Conservation (phyloP, 148 eudicot species). For the Rheum nobile region DNA sequence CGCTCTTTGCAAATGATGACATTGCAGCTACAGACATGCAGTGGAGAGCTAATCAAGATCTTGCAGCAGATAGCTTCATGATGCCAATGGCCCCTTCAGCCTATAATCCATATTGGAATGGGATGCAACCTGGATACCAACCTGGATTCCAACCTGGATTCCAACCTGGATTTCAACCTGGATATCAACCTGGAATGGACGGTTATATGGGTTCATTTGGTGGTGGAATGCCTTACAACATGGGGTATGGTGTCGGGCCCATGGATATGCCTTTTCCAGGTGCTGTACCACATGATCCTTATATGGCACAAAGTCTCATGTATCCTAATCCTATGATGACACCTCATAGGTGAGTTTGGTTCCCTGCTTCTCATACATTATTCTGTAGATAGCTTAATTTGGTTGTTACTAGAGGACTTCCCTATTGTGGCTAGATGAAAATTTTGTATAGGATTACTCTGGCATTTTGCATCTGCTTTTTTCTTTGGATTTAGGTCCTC, state of each 20-base stretch:
- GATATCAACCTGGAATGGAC: constrained; percentile 25
- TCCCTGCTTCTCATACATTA: not conserved
- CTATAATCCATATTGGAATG: constrained; percentile 62
- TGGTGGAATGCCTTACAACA: constrained; percentile 11
- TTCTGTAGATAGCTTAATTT: not conserved
- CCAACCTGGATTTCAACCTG: constrained; percentile 47
- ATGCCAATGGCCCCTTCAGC: constrained; percentile 39
- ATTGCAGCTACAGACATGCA: constrained; percentile 65
- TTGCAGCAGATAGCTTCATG: constrained; percentile 49
- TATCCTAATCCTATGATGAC: constrained; percentile 49
- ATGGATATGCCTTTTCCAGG: constrained; percentile 53
- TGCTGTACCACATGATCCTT: constrained; percentile 52
- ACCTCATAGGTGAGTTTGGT: constrained; percentile 39
- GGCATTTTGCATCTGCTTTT: not conserved
- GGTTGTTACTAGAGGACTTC: not conserved
- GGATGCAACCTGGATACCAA: constrained; percentile 71
- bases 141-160: too few species aligned
- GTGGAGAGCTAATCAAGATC: constrained; percentile 57
- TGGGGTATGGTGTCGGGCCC: constrained; percentile 40
- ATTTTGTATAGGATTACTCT: not conserved
- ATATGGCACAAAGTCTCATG: constrained; percentile 43
- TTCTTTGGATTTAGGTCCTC: not conserved
- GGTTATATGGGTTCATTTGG: constrained; percentile 12
- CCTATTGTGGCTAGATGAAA: not conserved
- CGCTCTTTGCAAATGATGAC: constrained; percentile 4